Percentiles rank a stretch among this genome's conserved stretches.
Conservation (phyloP, 345 rosid genomes). For the Brassica nigra region DNA sequence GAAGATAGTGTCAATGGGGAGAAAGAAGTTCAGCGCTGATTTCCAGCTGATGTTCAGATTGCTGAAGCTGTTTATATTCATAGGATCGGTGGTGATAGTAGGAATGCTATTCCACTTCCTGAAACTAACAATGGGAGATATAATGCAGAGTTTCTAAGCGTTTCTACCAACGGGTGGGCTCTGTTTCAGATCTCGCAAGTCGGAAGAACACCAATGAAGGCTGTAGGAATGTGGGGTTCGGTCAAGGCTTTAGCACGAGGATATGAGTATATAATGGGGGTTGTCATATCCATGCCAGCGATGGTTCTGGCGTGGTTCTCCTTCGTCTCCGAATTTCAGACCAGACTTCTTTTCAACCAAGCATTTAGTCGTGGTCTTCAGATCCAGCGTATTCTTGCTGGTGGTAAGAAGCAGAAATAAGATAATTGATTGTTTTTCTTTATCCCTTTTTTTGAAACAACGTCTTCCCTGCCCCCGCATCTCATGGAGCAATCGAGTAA, state of each 20-base stretch:
- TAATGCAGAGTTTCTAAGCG: slow-evolving; percentile 80
- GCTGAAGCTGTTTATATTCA: slow-evolving; percentile 69
- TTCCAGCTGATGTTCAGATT: slow-evolving; percentile 97
- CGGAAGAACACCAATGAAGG: slow-evolving; percentile 58
- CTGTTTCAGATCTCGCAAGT: slow-evolving; percentile 90
- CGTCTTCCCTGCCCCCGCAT: neutral
- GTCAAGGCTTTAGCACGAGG: slow-evolving; percentile 89
- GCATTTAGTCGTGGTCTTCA: slow-evolving; percentile 99
- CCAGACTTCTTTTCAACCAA: slow-evolving; percentile 91
- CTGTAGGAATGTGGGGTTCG: slow-evolving; percentile 87
- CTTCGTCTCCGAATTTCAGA: slow-evolving; percentile 91
- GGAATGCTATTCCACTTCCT: slow-evolving; percentile 72
- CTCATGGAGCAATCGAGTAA: neutral
- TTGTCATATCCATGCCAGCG: slow-evolving; percentile 63
- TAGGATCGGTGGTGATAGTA: slow-evolving; percentile 59
- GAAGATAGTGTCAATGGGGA: slow-evolving; percentile 93
- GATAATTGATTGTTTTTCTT: neutral
- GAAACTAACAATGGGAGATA: slow-evolving; percentile 78
- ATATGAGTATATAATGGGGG: slow-evolving; percentile 85
- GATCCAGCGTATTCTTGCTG: slow-evolving; percentile 89
- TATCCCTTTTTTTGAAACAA: too few species aligned
- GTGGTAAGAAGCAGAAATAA: slow-evolving; percentile 79
- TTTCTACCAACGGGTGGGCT: slow-evolving; percentile 95
- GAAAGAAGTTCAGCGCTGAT: slow-evolving; percentile 95
- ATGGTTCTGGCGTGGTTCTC: slow-evolving; percentile 93